phyloP scores from a whole-genome alignment of 768 basidiomycete genomes.

The Amanita pseudoporphyria region DNA sequence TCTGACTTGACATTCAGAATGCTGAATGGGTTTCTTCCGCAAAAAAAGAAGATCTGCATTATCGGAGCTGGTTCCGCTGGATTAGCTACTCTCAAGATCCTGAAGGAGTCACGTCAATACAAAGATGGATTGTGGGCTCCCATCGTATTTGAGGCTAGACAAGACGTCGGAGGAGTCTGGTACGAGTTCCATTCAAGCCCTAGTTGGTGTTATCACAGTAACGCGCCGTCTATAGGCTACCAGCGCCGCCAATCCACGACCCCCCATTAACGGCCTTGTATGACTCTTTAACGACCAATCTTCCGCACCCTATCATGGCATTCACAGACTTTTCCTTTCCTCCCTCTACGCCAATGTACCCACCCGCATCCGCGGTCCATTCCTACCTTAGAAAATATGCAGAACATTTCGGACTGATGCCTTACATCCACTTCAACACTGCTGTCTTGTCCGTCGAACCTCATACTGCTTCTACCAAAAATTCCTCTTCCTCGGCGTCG shows the following conservation, averaged over 20 bases:
- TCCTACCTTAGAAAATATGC: slow-evolving; percentile 67
- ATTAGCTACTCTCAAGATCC: slow-evolving; percentile 55
- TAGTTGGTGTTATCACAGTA: too few species aligned
- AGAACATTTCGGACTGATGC: slow-evolving; percentile 43
- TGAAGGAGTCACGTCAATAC: slow-evolving; percentile 50
- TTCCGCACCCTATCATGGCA: slow-evolving; percentile 74
- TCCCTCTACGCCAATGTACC: slow-evolving; percentile 63
- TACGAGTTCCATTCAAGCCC: slow-evolving; percentile 27
- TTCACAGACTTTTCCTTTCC: slow-evolving; percentile 58
- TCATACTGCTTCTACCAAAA: too few species aligned
- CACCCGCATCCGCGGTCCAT: slow-evolving; percentile 48
- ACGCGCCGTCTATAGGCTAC: too few species aligned
- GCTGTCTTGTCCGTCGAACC: slow-evolving; percentile 40
- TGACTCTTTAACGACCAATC: slow-evolving; percentile 72
- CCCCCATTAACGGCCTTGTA: slow-evolving; percentile 65
- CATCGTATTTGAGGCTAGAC: slow-evolving; percentile 52
- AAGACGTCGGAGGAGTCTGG: slow-evolving; percentile 73
- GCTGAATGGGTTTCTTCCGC: too few species aligned
- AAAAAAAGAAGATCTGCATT: slow-evolving; percentile 51
- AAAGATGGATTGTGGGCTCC: slow-evolving; percentile 54
- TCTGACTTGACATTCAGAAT: too few species aligned
- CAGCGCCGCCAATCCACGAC: slow-evolving; percentile 36
- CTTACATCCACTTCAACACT: slow-evolving; percentile 56
- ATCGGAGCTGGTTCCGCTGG: slow-evolving; percentile 75
- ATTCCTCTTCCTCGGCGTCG: too few species aligned